phyloP scores from a whole-genome alignment of 495 filamentous ascomycete genomes.

The Daldinia grandis region DNA sequence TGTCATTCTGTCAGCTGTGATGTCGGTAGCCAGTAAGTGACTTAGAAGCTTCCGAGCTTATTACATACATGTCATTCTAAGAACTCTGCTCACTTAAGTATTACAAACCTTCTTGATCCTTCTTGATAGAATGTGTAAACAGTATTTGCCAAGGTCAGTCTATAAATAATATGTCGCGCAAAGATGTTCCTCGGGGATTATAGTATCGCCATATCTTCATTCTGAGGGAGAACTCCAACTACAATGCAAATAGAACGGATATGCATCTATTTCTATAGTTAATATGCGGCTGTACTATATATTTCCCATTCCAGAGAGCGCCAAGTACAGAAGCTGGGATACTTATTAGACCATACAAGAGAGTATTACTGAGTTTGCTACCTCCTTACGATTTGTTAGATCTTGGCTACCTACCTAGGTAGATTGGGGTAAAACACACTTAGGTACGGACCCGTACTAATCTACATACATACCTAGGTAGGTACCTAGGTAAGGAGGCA shows the following conservation, averaged over 20 bases:
- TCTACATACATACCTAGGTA: too few species aligned
- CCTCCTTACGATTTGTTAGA: not conserved
- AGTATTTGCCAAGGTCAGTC: constrained; percentile 10
- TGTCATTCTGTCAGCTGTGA: constrained; percentile 1
- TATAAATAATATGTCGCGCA: constrained; percentile 7
- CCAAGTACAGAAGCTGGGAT: not conserved
- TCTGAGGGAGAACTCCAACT: not conserved
- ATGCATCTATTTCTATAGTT: not conserved
- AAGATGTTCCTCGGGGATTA: constrained; percentile 28
- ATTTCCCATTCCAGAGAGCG: not conserved
- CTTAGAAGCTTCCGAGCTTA: not conserved
- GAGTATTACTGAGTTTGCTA: not conserved
- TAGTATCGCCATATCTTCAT: constrained; percentile 30
- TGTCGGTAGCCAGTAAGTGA: constrained; percentile 12
- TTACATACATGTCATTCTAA: constrained; percentile 9
- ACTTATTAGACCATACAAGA: not conserved
- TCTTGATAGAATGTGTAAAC: not conserved
- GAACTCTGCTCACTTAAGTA: constrained; percentile 2
- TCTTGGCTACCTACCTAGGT: not conserved
- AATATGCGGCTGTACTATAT: not conserved
- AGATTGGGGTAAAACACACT: not conserved
- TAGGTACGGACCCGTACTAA: too few species aligned
- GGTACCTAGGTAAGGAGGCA: too few species aligned
- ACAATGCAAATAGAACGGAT: not conserved
- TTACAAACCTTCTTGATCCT: constrained; percentile 2